phyloP scores from a whole-genome alignment of 2,329 filamentous ascomycete species.

The Diaporthe citri region DNA sequence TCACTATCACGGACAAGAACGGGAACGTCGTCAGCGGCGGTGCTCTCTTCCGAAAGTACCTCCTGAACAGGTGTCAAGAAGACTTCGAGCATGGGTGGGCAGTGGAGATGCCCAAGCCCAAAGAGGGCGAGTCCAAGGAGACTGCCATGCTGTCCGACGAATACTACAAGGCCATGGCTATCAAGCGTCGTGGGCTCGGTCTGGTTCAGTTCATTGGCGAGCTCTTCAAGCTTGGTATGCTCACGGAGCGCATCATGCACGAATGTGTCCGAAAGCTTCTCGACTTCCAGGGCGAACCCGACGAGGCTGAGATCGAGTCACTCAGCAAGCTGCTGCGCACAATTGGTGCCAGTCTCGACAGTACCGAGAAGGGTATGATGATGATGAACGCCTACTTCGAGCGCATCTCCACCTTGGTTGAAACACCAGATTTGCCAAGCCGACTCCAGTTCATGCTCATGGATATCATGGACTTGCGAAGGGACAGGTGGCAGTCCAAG shows the following conservation, averaged over 20 bases:
- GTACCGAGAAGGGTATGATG: constrained; percentile 82
- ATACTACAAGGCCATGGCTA: constrained; percentile 93
- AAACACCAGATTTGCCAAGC: constrained; percentile 84
- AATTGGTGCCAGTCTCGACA: constrained; percentile 89
- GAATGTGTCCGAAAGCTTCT: constrained; percentile 98
- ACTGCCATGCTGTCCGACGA: constrained; percentile 91
- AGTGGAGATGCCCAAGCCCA: constrained; percentile 81
- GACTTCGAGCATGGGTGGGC: constrained; percentile 99
- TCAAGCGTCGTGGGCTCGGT: constrained; percentile 96
- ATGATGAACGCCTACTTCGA: constrained; percentile 96
- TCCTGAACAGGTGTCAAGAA: constrained; percentile 98
- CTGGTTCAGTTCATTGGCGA: constrained; percentile 99
- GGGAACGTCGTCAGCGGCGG: constrained; percentile 92
- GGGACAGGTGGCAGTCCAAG: constrained; percentile 84
- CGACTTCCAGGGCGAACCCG: constrained; percentile 92
- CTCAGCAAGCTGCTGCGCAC: constrained; percentile 93
- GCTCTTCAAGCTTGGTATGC: constrained; percentile 98
- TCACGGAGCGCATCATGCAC: constrained; percentile 99
- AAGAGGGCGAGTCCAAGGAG: constrained; percentile 77
- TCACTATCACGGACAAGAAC: constrained; percentile 91
- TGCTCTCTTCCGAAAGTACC: constrained; percentile 96
- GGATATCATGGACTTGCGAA: constrained; percentile 90
- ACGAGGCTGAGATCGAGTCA: constrained; percentile 96
- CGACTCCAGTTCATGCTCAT: constrained; percentile 96
- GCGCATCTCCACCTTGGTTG: constrained; percentile 85